phyloP scores from a whole-genome alignment of 345 rosid genomes.

The Gossypium mustelinum region DNA sequence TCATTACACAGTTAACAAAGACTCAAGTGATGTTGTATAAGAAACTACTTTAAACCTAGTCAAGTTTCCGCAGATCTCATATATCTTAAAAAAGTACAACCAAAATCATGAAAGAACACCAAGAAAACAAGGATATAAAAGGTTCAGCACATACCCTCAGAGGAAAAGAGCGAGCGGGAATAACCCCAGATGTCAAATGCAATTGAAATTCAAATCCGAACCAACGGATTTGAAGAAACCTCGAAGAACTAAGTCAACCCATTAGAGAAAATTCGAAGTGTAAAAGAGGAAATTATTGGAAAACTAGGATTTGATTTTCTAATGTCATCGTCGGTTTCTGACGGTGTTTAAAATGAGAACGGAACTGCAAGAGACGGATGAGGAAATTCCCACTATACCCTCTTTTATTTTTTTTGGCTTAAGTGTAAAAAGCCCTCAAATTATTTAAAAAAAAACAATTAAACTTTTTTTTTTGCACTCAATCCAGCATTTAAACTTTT shows the following conservation, averaged over 20 bases:
- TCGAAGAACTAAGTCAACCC: not conserved
- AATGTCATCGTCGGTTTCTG: not conserved
- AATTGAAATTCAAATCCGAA: not conserved
- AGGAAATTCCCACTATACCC: not conserved
- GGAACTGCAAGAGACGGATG: not conserved
- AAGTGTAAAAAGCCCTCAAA: no score
- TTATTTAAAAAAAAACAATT: no score
- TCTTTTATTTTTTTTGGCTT: no score
- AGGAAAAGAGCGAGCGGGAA: not conserved
- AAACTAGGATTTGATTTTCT: not conserved
- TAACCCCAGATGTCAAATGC: not conserved
- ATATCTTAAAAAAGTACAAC: not conserved
- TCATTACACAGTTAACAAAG: not conserved
- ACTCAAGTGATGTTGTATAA: not conserved
- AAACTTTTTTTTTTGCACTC: no score
- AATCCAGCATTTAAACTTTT: no score
- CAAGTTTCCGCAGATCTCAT: not conserved
- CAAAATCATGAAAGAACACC: not conserved
- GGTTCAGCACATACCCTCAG: not conserved
- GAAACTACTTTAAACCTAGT: not conserved
- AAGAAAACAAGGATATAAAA: not conserved
- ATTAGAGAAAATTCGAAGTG: not conserved
- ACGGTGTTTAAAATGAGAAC: not conserved
- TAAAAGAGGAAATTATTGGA: not conserved
- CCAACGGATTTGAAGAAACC: not conserved